phyloP scores from a whole-genome alignment of 2,329 filamentous ascomycete species.

The Cryoendolithus antarcticus region DNA sequence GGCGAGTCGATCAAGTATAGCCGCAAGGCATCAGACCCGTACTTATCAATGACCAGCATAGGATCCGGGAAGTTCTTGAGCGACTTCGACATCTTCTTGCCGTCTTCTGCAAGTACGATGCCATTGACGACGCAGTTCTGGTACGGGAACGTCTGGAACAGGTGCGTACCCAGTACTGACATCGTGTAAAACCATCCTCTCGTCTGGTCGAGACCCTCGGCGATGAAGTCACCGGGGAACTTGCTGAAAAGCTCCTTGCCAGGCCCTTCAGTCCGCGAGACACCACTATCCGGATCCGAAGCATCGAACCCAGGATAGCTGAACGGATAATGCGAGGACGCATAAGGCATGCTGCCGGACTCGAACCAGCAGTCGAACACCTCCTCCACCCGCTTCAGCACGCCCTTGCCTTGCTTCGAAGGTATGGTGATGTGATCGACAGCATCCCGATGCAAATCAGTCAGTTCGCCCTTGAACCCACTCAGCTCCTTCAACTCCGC shows the following conservation, averaged over 20 bases:
- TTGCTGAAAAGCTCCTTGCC: slow-evolving; percentile 54
- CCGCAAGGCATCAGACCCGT: slow-evolving; percentile 82
- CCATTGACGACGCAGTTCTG: slow-evolving; percentile 95
- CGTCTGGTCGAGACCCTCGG: slow-evolving; percentile 85
- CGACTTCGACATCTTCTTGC: slow-evolving; percentile 98
- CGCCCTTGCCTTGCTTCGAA: slow-evolving; percentile 73
- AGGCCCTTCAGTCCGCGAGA: slow-evolving; percentile 16
- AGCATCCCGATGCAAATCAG: slow-evolving; percentile 82
- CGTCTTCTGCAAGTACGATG: slow-evolving; percentile 84
- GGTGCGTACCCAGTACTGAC: slow-evolving; percentile 73
- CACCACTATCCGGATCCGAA: slow-evolving; percentile 17
- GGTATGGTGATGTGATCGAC: slow-evolving; percentile 92
- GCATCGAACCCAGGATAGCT: slow-evolving; percentile 56
- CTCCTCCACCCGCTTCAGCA: slow-evolving; percentile 68
- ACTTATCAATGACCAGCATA: slow-evolving; percentile 66
- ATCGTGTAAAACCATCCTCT: slow-evolving; percentile 96
- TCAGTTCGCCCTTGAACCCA: slow-evolving; percentile 71
- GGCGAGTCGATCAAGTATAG: slow-evolving; percentile 94
- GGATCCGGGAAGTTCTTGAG: slow-evolving; percentile 95
- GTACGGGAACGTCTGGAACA: slow-evolving; percentile 77
- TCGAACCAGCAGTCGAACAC: slow-evolving; percentile 98
- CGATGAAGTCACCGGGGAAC: slow-evolving; percentile 90
- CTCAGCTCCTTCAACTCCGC: slow-evolving; percentile 74
- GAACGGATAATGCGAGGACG: slow-evolving; percentile 83
- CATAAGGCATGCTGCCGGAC: slow-evolving; percentile 91